Evolutionary conservation across 495 filamentous ascomycete species (phyloP).

Genomic region (Neurospora sp.): DNA sequence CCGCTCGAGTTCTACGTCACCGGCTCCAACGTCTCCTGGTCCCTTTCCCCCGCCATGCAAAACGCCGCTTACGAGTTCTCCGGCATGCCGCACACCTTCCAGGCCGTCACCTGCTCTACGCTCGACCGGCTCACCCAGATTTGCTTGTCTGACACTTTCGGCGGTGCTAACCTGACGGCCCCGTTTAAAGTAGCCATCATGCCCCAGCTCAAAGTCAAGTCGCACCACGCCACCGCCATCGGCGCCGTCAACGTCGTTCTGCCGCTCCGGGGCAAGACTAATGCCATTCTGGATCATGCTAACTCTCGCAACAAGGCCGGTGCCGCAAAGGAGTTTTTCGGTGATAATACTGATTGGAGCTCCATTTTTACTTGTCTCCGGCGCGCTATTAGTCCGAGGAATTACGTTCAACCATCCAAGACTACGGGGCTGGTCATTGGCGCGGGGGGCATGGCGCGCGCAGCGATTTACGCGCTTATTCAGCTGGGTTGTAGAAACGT

Average conservation of each 20-base stretch:
- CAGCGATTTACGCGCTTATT: slow-evolving; percentile 70
- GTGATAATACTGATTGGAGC: slow-evolving; percentile 82
- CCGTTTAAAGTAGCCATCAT: slow-evolving; percentile 71
- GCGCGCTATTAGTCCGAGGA: slow-evolving; percentile 68
- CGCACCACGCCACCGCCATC: slow-evolving; percentile 67
- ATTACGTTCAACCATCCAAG: slow-evolving; percentile 56
- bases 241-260: slow-evolving; percentile 78
- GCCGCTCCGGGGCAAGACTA: slow-evolving; percentile 53
- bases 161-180: slow-evolving; percentile 61
- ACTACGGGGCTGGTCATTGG: slow-evolving; percentile 67
- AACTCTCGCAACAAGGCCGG: slow-evolving; percentile 59
- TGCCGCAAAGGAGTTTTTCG: slow-evolving; percentile 57
- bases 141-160: slow-evolving; percentile 55
- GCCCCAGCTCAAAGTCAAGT: slow-evolving; percentile 55
- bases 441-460: slow-evolving; percentile 73
- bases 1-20: slow-evolving; percentile 68
- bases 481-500: slow-evolving; percentile 69
- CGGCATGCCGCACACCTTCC: slow-evolving; percentile 64
- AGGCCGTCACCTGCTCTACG: slow-evolving; percentile 51
- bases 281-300: slow-evolving; percentile 53
- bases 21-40: slow-evolving; percentile 64
- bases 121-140: slow-evolving; percentile 55
- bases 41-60: slow-evolving; percentile 71
- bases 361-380: slow-evolving; percentile 58
- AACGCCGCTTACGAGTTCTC: slow-evolving; percentile 62